These are phyloP conservation scores for Arachnopeziza araneosa DNA, from an alignment of 2,329 filamentous ascomycete species.

Conservation along the genomic window DNA sequence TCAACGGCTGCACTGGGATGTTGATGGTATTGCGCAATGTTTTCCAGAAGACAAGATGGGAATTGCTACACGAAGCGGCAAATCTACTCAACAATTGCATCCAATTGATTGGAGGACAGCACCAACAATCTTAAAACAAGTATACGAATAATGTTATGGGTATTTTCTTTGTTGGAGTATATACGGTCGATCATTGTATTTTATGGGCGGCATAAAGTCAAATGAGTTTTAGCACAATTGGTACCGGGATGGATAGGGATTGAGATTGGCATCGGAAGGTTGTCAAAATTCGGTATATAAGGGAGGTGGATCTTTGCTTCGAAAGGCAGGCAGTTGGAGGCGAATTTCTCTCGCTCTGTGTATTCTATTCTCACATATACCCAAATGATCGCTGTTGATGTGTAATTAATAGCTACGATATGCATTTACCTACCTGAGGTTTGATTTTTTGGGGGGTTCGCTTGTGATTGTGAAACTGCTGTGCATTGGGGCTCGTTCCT, in stretches of 20 bases:
- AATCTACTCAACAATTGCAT: slow-evolving; percentile 78
- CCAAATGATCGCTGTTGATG: not conserved
- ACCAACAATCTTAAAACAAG: slow-evolving; percentile 6
- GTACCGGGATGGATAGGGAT: not conserved
- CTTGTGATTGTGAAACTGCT: not conserved
- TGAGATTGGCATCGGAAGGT: not conserved
- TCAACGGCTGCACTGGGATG: slow-evolving; percentile 79
- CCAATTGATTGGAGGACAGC: slow-evolving; percentile 34
- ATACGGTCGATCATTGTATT: slow-evolving; percentile 3
- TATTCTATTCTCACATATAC: slow-evolving; percentile 11
- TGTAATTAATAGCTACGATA: not conserved
- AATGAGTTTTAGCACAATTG: not conserved
- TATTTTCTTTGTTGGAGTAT: not conserved
- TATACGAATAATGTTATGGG: not conserved
- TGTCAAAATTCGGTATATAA: slow-evolving; percentile 9
- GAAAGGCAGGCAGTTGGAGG: not conserved
- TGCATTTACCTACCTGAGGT: not conserved
- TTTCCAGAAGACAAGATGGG: slow-evolving; percentile 82
- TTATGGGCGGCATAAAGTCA: slow-evolving; percentile 1
- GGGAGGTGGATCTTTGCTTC: not conserved
- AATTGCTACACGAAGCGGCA: slow-evolving; percentile 82
- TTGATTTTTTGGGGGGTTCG: not conserved
- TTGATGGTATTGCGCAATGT: slow-evolving; percentile 76
- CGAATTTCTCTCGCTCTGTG: not conserved
- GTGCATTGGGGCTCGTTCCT: not conserved